phyloP scores from a whole-genome alignment of 2,329 filamentous ascomycete genomes.

The Teratosphaeria destructans region DNA sequence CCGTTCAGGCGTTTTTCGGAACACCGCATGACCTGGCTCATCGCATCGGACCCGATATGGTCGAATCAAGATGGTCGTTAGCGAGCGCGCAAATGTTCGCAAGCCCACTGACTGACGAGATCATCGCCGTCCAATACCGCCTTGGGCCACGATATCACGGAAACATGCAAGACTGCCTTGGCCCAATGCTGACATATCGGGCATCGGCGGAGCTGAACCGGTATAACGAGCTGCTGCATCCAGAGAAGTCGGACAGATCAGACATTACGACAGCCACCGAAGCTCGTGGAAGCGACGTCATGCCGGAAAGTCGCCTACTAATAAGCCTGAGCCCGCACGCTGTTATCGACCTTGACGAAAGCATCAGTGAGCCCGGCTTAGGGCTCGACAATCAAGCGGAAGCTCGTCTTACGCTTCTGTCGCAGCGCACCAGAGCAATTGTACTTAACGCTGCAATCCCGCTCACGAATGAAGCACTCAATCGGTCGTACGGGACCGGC shows the following conservation, averaged over 20 bases:
- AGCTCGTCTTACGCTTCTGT: slow-evolving; percentile 50
- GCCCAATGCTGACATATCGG: slow-evolving; percentile 91
- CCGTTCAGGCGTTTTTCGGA: slow-evolving; percentile 85
- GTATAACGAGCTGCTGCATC: slow-evolving; percentile 81
- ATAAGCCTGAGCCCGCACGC: slow-evolving; percentile 74
- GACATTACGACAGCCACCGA: slow-evolving; percentile 86
- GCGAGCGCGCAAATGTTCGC: slow-evolving; percentile 84
- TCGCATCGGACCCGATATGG: slow-evolving; percentile 59
- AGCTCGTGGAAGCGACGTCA: slow-evolving; percentile 67
- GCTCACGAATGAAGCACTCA: slow-evolving; percentile 79
- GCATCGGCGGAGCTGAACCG: slow-evolving; percentile 84
- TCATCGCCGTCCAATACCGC: slow-evolving; percentile 80
- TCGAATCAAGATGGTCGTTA: slow-evolving; percentile 76
- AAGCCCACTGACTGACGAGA: slow-evolving; percentile 78
- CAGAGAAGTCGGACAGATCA: slow-evolving; percentile 80
- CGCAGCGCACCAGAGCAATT: slow-evolving; percentile 62
- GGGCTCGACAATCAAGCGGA: slow-evolving; percentile 40
- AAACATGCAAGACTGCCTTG: slow-evolving; percentile 93
- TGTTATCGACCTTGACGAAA: slow-evolving; percentile 62
- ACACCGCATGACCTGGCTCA: slow-evolving; percentile 81
- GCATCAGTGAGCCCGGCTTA: slow-evolving; percentile 3
- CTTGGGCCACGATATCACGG: slow-evolving; percentile 86
- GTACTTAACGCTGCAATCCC: slow-evolving; percentile 83
- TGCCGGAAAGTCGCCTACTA: slow-evolving; percentile 72
- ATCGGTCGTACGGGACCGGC: slow-evolving; percentile 67